Base-by-base conservation (phyloP, 2,329 filamentous ascomycete species). In the Penicillium freii region DNA sequence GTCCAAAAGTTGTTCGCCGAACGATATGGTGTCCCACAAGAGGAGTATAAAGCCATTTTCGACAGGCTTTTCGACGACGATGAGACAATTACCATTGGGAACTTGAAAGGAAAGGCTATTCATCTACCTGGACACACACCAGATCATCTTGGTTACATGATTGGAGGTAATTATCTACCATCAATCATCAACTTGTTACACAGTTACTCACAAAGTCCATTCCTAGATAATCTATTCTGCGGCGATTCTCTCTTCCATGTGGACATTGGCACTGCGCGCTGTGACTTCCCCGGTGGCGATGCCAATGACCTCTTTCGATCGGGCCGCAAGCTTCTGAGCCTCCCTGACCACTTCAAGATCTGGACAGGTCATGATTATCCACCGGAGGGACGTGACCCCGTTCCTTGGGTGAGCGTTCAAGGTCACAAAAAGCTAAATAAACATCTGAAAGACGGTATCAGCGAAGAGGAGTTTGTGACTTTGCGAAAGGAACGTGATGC, bases 111-210 rank as follows among this genome's bases (percentile, higher is more conserved):
- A 2, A 74, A 69, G 6, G 84, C 79, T 1, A 69, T 87, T 0
- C 83, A 87, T 63, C 77, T 88, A 0, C 84, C 85, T 0, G 85
- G 85, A 0, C 84, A 87, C 62, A 87, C 84, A 0, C 84, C 84
- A 0, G 85, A 87, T 62, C 84, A 87, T 57, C 62, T 87, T 10
- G 85, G 85, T 0, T 88, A 88, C 61, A 73, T 73, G 38, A 81
- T 87, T 55, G 84, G 82, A 66, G 68, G 71, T 69, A 62, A 51
- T 61, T 19, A 21, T 34, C 7, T 5, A 3, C 19, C 13, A 13
- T 4, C 13, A 34, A 34, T 9, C 5, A 13, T 23, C 2, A 33
- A 10, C 11, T 5, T 7, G 9, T n/a, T 21, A 17, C 5, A 31
- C 11, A 38, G 2, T 1, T 27, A 52, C 47, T 58, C 38, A 63